Base-by-base conservation (phyloP, 495 filamentous ascomycete species). In the Thermothielavioides terrestris region DNA sequence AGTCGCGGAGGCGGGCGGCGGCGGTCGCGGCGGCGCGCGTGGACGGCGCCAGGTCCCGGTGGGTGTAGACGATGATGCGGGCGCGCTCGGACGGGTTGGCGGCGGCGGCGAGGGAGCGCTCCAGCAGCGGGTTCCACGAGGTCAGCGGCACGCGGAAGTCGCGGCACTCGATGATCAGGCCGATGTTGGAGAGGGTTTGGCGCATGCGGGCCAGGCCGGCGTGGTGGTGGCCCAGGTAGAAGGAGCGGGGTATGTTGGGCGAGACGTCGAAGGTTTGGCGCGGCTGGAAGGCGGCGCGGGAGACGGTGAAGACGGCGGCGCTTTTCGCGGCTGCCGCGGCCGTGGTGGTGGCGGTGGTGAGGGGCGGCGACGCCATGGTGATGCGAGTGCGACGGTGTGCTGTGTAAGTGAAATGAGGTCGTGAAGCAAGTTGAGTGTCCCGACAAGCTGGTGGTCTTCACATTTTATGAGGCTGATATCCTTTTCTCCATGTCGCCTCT, bases 191-290 rank as follows among this genome's bases (percentile, higher is more conserved):
- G 39, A 99, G 78, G 69, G 85, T 75, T 48, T 79, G 81, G 66
- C 86, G 86, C 86, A 99, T 97, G 63, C 85, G 83, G 17, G 71
- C 70, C 18, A 97, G 72, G n/a, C 86, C 92, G 30, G 85, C 74
- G 37, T 77, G 75, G 73, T 99, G 92, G 65, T 99, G 92, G 49
- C 92, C 92, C n/a, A 97, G 80, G 75, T 84, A 99, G 73, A 96
- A 99, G 48, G 94, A 92, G 21, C 87, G 80, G 12, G 87, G 85
- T 49, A 97, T 81, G 28, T 79, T 79, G 10, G 59, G 26, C 8
- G 75, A 77, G 32, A 72, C 66, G 46, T 83, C 76, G 65, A 92
- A 97, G 8, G 69, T 63, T 34, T 67, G 62, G 48, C 92, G 87
- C 1, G 94, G 88, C 15, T 83, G 56, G 66, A 97, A 97, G 46